Evolutionary conservation across 192 early-diverging fungal species (phyloP).

Genomic region (Entomortierella chlamydospora): DNA sequence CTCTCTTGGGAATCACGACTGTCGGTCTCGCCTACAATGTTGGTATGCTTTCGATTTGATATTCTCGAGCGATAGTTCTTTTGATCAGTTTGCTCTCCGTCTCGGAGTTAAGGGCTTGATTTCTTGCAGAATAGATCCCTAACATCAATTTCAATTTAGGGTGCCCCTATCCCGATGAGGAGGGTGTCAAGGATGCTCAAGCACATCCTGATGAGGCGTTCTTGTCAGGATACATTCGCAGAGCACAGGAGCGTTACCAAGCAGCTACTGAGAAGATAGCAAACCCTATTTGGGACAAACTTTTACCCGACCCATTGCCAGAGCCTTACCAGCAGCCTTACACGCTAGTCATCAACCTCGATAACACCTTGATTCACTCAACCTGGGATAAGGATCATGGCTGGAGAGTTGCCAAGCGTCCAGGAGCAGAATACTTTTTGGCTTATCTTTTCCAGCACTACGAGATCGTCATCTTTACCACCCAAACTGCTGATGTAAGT

Average conservation of each 20-base stretch:
- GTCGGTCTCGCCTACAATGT: constrained; percentile 57
- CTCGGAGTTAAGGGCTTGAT: background rate
- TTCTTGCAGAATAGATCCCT: background rate
- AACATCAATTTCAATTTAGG: constrained; percentile 7
- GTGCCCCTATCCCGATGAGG: constrained; percentile 36
- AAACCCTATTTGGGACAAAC: constrained; percentile 84
- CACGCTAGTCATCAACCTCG: constrained; percentile 95
- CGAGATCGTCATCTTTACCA: constrained; percentile 97
- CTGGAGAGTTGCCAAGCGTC: constrained; percentile 96
- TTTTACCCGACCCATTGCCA: constrained; percentile 92
- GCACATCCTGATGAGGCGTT: constrained; percentile 34
- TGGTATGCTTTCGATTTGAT: constrained; percentile 37
- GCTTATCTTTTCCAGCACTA: constrained; percentile 90
- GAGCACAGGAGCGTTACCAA: constrained; percentile 36
- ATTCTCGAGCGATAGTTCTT: background rate
- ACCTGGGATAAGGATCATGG: constrained; percentile 97
- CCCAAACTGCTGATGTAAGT: constrained; percentile 82
- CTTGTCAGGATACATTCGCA: constrained; percentile 13
- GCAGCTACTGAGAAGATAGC: constrained; percentile 54
- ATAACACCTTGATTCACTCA: constrained; percentile 92
- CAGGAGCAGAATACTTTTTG: constrained; percentile 96
- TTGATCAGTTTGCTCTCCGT: background rate
- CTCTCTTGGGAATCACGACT: constrained; percentile 35
- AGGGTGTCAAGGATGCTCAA: constrained; percentile 32
- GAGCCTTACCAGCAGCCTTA: constrained; percentile 88